These are phyloP conservation scores for Citrus australasica DNA, from an alignment of 345 rosid genomes.

Conservation along the genomic window DNA sequence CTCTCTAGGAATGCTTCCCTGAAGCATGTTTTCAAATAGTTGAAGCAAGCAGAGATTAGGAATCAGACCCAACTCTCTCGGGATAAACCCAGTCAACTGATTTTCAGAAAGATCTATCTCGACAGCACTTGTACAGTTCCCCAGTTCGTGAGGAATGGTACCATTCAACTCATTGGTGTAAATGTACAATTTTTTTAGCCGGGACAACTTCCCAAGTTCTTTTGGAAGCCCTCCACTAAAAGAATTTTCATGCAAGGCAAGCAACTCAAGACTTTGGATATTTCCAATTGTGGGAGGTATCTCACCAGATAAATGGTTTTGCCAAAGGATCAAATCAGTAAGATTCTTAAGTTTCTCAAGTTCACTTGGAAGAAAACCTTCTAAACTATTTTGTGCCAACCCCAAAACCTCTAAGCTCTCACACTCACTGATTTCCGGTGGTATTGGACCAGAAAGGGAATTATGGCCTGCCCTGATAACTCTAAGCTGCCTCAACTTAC, in stretches of 20 bases:
- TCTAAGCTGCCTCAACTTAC: slow-evolving; percentile 46
- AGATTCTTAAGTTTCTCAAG: slow-evolving; percentile 53
- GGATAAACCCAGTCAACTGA: slow-evolving; percentile 55
- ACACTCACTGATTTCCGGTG: slow-evolving; percentile 65
- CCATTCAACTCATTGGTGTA: slow-evolving; percentile 72
- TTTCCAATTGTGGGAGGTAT: slow-evolving; percentile 66
- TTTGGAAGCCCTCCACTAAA: slow-evolving; percentile 56
- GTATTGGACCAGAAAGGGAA: slow-evolving; percentile 63
- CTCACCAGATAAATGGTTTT: slow-evolving; percentile 59
- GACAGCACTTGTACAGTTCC: slow-evolving; percentile 43
- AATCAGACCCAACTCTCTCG: slow-evolving; percentile 53
- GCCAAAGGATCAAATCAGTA: slow-evolving; percentile 66
- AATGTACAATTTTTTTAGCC: slow-evolving; percentile 52
- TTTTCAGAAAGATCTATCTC: slow-evolving; percentile 91
- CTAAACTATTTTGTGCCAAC: slow-evolving; percentile 69
- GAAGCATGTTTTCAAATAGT: slow-evolving; percentile 67
- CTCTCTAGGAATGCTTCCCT: slow-evolving; percentile 63
- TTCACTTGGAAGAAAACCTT: slow-evolving; percentile 64
- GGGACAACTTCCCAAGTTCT: slow-evolving; percentile 53
- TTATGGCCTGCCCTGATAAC: slow-evolving; percentile 71
- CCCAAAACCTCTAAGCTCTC: slow-evolving; percentile 67
- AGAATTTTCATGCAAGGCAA: slow-evolving; percentile 72
- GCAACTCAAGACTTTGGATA: slow-evolving; percentile 50
- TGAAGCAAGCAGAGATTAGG: slow-evolving; percentile 52
- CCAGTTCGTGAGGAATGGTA: slow-evolving; percentile 63